Base-by-base conservation (phyloP, 768 basidiomycete species). In the Psilocybe cyanescens region DNA sequence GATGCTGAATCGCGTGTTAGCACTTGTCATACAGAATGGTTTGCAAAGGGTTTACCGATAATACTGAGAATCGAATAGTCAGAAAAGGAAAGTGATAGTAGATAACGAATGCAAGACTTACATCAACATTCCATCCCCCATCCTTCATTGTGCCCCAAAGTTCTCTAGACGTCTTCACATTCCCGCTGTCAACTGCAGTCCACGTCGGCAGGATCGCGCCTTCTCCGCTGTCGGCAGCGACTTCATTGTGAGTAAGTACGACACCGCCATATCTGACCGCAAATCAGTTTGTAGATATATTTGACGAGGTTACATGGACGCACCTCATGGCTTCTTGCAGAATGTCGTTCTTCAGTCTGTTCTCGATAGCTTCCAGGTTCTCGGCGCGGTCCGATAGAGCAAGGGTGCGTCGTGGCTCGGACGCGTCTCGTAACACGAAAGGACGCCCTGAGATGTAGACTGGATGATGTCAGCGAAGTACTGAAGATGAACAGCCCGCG, bases 101-200 rank as follows among this genome's bases (percentile, higher is more conserved):
- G 57, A 60, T 8, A 17, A 78, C 86, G 16, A 8, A 50, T 17
- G 4, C 14, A 44, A 37, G n/a, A 57, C 55, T 14, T 63, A 92
- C 92, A 71, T 95, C 92, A n/a, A 98, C 90, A 67, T 87, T 90
- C 94, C 94, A 99, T 8, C 95, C 97, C 52, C 93, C 83, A 8
- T 74, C 74, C 66, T 86, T 88, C 84, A 95, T 87, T 51, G 81
- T 76, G 60, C 87, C 87, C 88, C 92, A 98, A 8, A 99, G 80
- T 71, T 99, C 95, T 51, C 86, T 80, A 7, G 91, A 89, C 0
- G 97, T 98, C 68, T 86, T 85, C n/a, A 99, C 93, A 63, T 89
- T 93, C 16, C 78, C 79, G 19, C 77, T 80, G 71, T 97, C 95
- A 6, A 97, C 93, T 19, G 90, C 84, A 1, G 96, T 95, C 97